These are phyloP conservation scores for Thermochaetoides dissita DNA, from an alignment of 2,329 filamentous ascomycete genomes.

Conservation along the genomic window DNA sequence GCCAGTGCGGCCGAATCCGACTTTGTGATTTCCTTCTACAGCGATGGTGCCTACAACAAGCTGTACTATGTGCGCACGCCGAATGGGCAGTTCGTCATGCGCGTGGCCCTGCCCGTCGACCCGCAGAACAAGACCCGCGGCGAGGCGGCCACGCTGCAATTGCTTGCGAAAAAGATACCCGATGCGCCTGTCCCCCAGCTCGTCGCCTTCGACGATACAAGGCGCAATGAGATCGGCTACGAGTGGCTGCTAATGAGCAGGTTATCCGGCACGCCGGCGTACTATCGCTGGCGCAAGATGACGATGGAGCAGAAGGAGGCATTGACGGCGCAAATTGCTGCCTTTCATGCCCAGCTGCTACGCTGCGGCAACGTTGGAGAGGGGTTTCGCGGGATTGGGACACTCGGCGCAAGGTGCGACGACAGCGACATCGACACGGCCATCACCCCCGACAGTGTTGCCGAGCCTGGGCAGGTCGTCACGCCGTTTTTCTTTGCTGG, in stretches of 20 bases:
- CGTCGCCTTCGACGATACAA: conserved; percentile 20
- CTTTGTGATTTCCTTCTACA: conserved; percentile 15
- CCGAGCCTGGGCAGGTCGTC: conserved; percentile 18
- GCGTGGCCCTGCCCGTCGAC: conserved; percentile 18
- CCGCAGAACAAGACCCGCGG: conserved; percentile 16
- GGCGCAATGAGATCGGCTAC: conserved; percentile 22
- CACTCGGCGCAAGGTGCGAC: conserved; percentile 9
- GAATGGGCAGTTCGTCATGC: conserved; percentile 12
- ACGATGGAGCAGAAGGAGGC: conserved; percentile 19
- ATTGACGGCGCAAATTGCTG: conserved; percentile 19
- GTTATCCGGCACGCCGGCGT: conserved; percentile 15
- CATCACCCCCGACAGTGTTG: background rate
- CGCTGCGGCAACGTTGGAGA: conserved; percentile 9
- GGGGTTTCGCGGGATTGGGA: conserved; percentile 16
- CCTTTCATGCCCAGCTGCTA: conserved; percentile 19
- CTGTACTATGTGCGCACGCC: conserved; percentile 16
- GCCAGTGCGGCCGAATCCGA: conserved; percentile 4
- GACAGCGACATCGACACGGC: background rate
- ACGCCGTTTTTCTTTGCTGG: conserved; percentile 23
- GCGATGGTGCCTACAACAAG: conserved; percentile 19
- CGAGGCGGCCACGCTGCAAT: conserved; percentile 25
- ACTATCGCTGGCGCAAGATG: conserved; percentile 21
- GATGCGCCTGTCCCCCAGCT: conserved; percentile 22
- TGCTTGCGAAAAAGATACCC: conserved; percentile 17
- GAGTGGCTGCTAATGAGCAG: conserved; percentile 27